These are phyloP conservation scores for Fraxinus latifolia DNA, from an alignment of 305 asterid genomes.

Conservation along the genomic window DNA sequence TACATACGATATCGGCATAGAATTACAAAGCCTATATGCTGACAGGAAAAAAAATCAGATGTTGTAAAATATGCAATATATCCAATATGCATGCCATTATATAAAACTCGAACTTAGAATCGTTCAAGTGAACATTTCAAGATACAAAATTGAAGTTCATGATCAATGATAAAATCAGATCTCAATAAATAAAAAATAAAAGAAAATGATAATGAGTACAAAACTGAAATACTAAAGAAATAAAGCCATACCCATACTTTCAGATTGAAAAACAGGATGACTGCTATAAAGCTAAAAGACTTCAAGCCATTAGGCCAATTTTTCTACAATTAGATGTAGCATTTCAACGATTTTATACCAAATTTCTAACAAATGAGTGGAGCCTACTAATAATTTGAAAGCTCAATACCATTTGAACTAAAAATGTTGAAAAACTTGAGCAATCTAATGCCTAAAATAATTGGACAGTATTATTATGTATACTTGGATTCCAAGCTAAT, in stretches of 20 bases:
- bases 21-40: neutral
- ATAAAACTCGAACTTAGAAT: neutral
- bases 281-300: constrained; percentile 15
- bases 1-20: neutral
- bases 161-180: constrained; percentile 28
- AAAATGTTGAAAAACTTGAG: constrained; percentile 15
- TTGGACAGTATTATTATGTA: constrained; percentile 30
- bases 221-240: constrained; percentile 13
- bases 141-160: neutral
- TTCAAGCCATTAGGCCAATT: constrained; percentile 30
- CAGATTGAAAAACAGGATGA: constrained; percentile 25
- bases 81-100: neutral
- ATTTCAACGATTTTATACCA: constrained; percentile 31
- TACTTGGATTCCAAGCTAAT: constrained; percentile 50
- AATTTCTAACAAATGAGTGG: constrained; percentile 31
- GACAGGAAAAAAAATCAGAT: neutral
- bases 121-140: neutral
- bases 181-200: constrained; percentile 27
- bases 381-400: constrained; percentile 28
- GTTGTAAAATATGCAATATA: neutral
- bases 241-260: constrained; percentile 39
- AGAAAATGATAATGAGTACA: neutral
- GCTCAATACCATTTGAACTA: constrained; percentile 9
- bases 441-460: constrained; percentile 18
- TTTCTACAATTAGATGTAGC: constrained; percentile 20